phyloP scores from a whole-genome alignment of 2,329 filamentous ascomycete species.

The Pleurostoma richardsiae region DNA sequence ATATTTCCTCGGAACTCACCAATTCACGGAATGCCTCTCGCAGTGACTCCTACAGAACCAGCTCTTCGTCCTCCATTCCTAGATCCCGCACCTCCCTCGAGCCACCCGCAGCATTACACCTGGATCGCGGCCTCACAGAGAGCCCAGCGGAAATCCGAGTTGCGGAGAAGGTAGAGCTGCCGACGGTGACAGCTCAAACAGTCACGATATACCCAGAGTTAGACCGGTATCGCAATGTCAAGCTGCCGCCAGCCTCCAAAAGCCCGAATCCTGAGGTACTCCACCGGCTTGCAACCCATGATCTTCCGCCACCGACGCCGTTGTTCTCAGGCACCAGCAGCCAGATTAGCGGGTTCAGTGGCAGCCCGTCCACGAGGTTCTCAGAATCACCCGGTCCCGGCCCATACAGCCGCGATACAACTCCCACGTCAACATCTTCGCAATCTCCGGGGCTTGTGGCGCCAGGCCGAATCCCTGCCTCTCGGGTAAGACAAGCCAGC shows the following conservation, averaged over 20 bases:
- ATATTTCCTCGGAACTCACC: constrained; percentile 31
- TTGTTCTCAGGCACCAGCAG: constrained; percentile 55
- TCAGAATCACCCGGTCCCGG: constrained; percentile 67
- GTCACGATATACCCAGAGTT: constrained; percentile 54
- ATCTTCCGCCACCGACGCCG: constrained; percentile 64
- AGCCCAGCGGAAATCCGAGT: constrained; percentile 38
- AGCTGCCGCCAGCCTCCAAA: constrained; percentile 28
- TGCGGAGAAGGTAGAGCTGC: constrained; percentile 34
- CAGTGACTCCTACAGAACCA: constrained; percentile 28
- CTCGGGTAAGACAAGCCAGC: constrained; percentile 49
- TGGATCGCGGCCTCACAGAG: constrained; percentile 35
- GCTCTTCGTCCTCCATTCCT: constrained; percentile 36
- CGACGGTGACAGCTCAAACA: constrained; percentile 29
- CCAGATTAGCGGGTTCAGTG: constrained; percentile 55
- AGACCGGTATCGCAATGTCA: constrained; percentile 52
- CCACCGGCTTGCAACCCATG: constrained; percentile 56
- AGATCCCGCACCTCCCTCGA: constrained; percentile 31
- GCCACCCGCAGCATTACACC: constrained; percentile 22
- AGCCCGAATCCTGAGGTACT: constrained; percentile 38
- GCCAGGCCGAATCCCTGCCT: constrained; percentile 37
- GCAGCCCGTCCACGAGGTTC: constrained; percentile 70
- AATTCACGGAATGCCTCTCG: constrained; percentile 26
- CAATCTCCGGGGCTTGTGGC: constrained; percentile 61
- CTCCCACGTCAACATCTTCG: constrained; percentile 72
- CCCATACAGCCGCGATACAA: constrained; percentile 71